Conservation (phyloP, 768 basidiomycete genomes). For the Lactarius tabidus region DNA sequence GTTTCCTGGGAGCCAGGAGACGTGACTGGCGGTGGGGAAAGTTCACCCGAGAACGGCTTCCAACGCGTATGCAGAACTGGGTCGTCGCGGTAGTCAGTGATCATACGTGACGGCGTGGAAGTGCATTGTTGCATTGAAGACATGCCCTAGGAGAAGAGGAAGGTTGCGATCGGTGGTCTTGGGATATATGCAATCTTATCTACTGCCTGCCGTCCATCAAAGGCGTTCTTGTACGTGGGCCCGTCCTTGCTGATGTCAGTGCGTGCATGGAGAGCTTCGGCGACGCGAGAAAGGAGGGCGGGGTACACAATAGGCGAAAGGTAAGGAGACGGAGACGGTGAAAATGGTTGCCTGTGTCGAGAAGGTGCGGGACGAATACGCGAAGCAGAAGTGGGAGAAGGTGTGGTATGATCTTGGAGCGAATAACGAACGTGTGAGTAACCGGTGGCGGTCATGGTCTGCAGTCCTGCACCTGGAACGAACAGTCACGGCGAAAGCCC, state of each 20-base stretch:
- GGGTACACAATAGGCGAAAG: slow-evolving; percentile 85
- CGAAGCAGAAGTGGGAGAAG: slow-evolving; percentile 32
- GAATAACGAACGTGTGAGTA: slow-evolving; percentile 45
- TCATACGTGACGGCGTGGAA: slow-evolving; percentile 99
- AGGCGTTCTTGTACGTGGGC: slow-evolving; percentile 92
- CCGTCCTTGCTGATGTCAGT: slow-evolving; percentile 91
- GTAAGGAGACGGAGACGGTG: slow-evolving; percentile 31
- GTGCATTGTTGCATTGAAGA: slow-evolving; percentile 96
- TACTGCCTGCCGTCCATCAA: slow-evolving; percentile 96
- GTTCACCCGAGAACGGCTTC: slow-evolving; percentile 79
- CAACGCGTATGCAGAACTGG: slow-evolving; percentile 81
- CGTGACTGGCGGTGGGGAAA: slow-evolving; percentile 36
- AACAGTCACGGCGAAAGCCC: slow-evolving; percentile 56
- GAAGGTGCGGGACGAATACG: slow-evolving; percentile 35
- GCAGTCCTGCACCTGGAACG: slow-evolving; percentile 65
- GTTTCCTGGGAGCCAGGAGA: slow-evolving; percentile 27
- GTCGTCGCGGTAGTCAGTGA: slow-evolving; percentile 92
- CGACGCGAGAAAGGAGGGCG: slow-evolving; percentile 92
- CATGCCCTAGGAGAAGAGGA: slow-evolving; percentile 90
- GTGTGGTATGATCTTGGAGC: slow-evolving; percentile 33
- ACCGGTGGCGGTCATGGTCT: slow-evolving; percentile 71
- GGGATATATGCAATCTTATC: slow-evolving; percentile 96
- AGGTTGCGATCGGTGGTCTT: slow-evolving; percentile 97
- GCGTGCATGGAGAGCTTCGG: slow-evolving; percentile 86
- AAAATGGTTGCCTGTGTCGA: slow-evolving; percentile 26